Conservation (phyloP, 352 stramenopile genomes). For the Pythium vanterpoolii region DNA sequence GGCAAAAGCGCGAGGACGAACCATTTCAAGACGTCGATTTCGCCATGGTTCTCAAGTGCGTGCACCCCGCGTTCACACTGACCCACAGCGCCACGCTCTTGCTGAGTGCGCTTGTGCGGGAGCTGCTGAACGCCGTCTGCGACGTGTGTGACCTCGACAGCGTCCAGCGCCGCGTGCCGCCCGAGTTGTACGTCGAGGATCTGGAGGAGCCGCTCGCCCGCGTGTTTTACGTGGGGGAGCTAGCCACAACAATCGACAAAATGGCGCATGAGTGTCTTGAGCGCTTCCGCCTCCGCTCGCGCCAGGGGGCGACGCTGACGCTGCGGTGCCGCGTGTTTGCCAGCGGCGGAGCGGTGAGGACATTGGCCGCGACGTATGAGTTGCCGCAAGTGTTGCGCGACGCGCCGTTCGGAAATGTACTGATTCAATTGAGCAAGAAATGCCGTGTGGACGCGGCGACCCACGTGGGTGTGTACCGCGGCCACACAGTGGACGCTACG, state of each 20-base stretch:
- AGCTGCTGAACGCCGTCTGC: slow-evolving; percentile 23
- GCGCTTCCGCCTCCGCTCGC: slow-evolving; percentile 36
- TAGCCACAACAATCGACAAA: slow-evolving; percentile 1
- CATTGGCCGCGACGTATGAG: slow-evolving; percentile 11
- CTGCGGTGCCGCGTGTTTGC: slow-evolving; percentile 41
- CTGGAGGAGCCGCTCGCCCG: slow-evolving; percentile 3
- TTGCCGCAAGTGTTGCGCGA: slow-evolving; percentile 35
- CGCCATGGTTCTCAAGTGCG: slow-evolving; percentile 54
- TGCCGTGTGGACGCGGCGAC: slow-evolving; percentile 26
- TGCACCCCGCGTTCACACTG: slow-evolving; percentile 56
- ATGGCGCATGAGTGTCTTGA: slow-evolving; percentile 15
- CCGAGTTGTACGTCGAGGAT: slow-evolving; percentile 33
- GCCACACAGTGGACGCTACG: slow-evolving; percentile 35
- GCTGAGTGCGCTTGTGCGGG: slow-evolving; percentile 46
- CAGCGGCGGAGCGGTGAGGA: slow-evolving; percentile 10
- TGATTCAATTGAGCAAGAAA: slow-evolving; percentile 41
- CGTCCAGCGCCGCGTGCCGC: slow-evolving; percentile 27
- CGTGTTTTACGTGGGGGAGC: slow-evolving; percentile 15
- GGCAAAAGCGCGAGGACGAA: slow-evolving; percentile 54
- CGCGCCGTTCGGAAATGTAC: slow-evolving; percentile 29
- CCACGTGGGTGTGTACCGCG: slow-evolving; percentile 40
- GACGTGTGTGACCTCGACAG: slow-evolving; percentile 36
- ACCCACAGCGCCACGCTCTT: slow-evolving; percentile 49
- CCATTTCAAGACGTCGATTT: slow-evolving; percentile 63
- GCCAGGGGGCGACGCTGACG: slow-evolving; percentile 34